Evolutionary conservation across 306 rosid genomes (phyloP), one percentile per base, ranked within the genome.

Genomic region (Acacia acuminata): DNA sequence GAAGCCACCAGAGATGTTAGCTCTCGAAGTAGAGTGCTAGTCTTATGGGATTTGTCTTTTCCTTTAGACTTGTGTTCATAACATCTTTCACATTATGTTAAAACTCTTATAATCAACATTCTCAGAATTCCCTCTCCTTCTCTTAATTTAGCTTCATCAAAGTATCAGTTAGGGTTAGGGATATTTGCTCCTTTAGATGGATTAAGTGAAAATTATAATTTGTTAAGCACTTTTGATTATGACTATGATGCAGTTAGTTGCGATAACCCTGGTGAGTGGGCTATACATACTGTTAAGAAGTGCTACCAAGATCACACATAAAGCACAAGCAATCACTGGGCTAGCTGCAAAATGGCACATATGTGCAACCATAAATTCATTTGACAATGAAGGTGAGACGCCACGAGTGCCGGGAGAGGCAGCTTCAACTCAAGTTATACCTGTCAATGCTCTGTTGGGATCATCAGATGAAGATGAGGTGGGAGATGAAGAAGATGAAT

Each of bases 261-360:
- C 97, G 19, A 88, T 94, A 36, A 88, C 91, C 84, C 84, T 93
- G 71, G 89, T 96, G 71, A 87, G 94, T 77, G 95, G 98, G 80
- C 90, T 96, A 25, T 91, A 80, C 90, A 84, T 96, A 82, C 90
- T 93, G 81, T 80, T 96, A 82, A 80, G 96, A 64, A 86, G 97
- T 15, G 98, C 96, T 0, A 87, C 97, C 4, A 96, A 92, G 88
- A 87, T 96, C 77, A 91, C 98, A 43, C 99, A 96, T 84, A 93
- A 86, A 81, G 99, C 99, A 40, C 93, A 92, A 79, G 90, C 98
- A 40, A 66, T 87, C 27, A 90, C 99, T 13, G 87, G 94, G 60
- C 92, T 96, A 30, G 94, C 97, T 61, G 88, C 99, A 38, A 96
- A 96, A 85, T 96, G 98, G 99, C 97, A 96, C 64, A 78, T 85